phyloP scores from a whole-genome alignment of 169 alveolate genomes.

The Theileria parva region DNA sequence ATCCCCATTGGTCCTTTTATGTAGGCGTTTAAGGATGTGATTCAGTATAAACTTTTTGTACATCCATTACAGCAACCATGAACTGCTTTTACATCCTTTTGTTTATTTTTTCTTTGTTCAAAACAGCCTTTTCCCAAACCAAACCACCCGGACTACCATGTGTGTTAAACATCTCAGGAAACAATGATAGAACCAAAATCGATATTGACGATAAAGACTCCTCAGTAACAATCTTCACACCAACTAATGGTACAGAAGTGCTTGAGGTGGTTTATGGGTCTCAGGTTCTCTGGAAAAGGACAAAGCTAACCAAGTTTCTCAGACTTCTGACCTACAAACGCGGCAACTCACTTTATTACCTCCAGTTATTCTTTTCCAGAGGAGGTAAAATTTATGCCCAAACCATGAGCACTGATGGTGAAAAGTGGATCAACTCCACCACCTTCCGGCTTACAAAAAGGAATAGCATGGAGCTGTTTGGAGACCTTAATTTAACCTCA shows the following conservation, averaged over 20 bases:
- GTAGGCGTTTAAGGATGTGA: not conserved
- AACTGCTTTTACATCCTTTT: too few species aligned
- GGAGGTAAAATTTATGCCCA: not conserved
- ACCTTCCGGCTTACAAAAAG: not conserved
- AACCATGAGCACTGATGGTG: not conserved
- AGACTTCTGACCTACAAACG: not conserved
- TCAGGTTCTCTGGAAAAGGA: not conserved
- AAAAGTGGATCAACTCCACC: not conserved
- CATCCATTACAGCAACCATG: too few species aligned
- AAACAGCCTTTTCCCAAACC: too few species aligned
- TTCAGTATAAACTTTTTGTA: too few species aligned
- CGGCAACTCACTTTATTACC: not conserved
- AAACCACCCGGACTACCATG: too few species aligned
- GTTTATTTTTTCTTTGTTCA: too few species aligned
- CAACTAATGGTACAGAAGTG: not conserved
- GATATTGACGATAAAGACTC: not conserved
- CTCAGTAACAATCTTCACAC: not conserved
- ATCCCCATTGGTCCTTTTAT: not conserved
- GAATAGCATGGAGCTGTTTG: not conserved
- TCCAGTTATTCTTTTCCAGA: not conserved
- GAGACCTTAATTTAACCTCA: not conserved
- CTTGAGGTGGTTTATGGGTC: not conserved
- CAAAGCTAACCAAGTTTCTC: not conserved
- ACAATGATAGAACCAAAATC: not conserved
- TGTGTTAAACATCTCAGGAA: not conserved